A percentile compares a stretch with the other conserved stretches of the same genome.
These are phyloP conservation scores for Serendipita sp. DNA, from an alignment of 1,284 basidiomycete genomes.

Conservation along the genomic window DNA sequence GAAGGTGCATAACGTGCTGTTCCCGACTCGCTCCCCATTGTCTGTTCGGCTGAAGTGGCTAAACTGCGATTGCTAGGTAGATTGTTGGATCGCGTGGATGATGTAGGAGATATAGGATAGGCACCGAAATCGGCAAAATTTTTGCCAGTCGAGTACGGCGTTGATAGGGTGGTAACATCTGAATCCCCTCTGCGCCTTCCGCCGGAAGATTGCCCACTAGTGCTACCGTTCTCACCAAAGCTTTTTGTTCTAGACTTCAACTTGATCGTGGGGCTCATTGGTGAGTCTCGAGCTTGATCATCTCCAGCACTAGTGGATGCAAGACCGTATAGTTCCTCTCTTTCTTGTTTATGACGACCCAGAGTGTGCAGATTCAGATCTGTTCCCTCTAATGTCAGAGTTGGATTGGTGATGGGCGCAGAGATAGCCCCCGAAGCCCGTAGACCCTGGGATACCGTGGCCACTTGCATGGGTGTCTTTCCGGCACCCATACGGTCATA, in stretches of 20 bases:
- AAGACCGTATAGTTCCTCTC: slow-evolving; percentile 7
- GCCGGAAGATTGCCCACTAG: neutral
- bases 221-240: slow-evolving; percentile 6
- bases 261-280: neutral
- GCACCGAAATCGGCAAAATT: neutral
- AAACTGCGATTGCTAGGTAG: neutral
- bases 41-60: neutral
- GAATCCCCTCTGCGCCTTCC: neutral
- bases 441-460: slow-evolving; percentile 40
- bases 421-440: slow-evolving; percentile 39
- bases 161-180: neutral
- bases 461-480: slow-evolving; percentile 44
- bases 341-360: slow-evolving; percentile 4
- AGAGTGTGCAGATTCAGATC: slow-evolving; percentile 38
- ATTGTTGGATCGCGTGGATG: neutral
- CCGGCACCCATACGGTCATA: slow-evolving; percentile 50
- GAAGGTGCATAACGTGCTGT: neutral
- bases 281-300: slow-evolving; percentile 1
- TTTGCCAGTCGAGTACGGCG: neutral
- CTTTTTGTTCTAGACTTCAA: slow-evolving; percentile 4
- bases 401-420: slow-evolving; percentile 65
- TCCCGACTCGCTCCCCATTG: neutral
- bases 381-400: slow-evolving; percentile 50
- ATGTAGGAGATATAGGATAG: slow-evolving; percentile 5
- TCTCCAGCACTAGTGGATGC: slow-evolving; percentile 7